These are phyloP conservation scores for Phytopythium ostracodes DNA, from an alignment of 352 stramenopile genomes.

Conservation along the genomic window DNA sequence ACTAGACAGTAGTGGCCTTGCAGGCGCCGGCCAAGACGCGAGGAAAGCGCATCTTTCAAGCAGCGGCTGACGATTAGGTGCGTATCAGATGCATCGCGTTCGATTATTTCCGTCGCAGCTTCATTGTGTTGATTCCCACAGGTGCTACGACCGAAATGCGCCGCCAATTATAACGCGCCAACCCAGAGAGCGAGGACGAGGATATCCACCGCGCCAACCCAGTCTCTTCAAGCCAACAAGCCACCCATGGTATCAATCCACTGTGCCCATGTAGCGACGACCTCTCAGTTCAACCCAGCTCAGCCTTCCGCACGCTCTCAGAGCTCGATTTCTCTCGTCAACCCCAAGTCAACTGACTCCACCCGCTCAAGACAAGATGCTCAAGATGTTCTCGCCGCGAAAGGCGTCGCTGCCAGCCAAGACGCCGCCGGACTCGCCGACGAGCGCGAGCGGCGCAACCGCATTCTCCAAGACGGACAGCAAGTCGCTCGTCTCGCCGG, in stretches of 20 bases:
- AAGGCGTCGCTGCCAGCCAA: constrained; percentile 9
- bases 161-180: not conserved
- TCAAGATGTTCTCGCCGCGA: constrained; percentile 18
- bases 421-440: constrained; percentile 12
- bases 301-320: not conserved
- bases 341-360: not conserved
- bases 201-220: not conserved
- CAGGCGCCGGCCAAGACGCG: not conserved
- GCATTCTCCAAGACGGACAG: constrained; percentile 15
- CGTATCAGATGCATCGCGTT: not conserved
- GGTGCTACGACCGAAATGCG: not conserved
- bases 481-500: not conserved
- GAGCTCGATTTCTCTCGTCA: not conserved
- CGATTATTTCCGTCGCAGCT: not conserved
- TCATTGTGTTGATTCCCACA: not conserved
- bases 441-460: constrained; percentile 7
- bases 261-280: not conserved
- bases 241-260: not conserved
- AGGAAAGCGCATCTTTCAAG: not conserved
- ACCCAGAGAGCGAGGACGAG: not conserved
- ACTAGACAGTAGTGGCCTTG: not conserved
- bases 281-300: not conserved
- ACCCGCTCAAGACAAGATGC: constrained; percentile 8
- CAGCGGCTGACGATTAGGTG: not conserved
- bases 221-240: not conserved